A percentile compares a stretch with the other conserved stretches of the same genome.
Conservation (phyloP, 1,284 basidiomycete species). For the Puccinia novopanici region DNA sequence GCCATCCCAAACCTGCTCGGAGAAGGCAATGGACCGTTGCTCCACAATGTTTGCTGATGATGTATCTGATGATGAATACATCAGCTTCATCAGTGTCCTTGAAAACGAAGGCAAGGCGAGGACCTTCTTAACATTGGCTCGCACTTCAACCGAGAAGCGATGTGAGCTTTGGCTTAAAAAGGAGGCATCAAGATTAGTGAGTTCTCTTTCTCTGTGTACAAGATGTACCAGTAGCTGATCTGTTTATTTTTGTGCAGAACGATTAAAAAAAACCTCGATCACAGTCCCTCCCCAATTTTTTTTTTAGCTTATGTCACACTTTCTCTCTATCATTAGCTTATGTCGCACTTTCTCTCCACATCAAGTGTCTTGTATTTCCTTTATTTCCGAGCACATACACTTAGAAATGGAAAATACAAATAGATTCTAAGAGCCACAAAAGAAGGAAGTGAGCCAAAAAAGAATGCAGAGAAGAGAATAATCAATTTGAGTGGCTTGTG, state of each 20-base stretch:
- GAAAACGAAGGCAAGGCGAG: not conserved
- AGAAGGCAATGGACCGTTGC: not conserved
- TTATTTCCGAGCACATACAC: not conserved
- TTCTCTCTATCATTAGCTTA: not conserved
- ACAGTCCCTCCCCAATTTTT: not conserved
- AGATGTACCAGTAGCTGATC: not conserved
- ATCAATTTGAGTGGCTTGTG: not conserved
- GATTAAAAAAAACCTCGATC: not conserved
- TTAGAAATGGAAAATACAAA: not conserved
- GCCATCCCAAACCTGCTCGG: not conserved
- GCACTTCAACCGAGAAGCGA: not conserved
- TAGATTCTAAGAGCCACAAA: not conserved
- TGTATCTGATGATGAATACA: not conserved
- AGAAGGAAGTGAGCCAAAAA: no score
- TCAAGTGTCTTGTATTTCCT: not conserved
- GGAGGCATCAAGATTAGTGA: not conserved
- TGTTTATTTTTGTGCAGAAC: not conserved
- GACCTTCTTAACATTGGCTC: not conserved
- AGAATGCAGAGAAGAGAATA: not conserved
- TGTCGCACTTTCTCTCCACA: not conserved
- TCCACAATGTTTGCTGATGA: not conserved
- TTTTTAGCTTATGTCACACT: not conserved
- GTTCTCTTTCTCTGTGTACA: not conserved
- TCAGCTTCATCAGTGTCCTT: not conserved
- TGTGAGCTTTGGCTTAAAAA: not conserved